Evolutionary conservation across 139 green algal species (phyloP).

Genomic region (Limnomonas spitsbergensis): DNA sequence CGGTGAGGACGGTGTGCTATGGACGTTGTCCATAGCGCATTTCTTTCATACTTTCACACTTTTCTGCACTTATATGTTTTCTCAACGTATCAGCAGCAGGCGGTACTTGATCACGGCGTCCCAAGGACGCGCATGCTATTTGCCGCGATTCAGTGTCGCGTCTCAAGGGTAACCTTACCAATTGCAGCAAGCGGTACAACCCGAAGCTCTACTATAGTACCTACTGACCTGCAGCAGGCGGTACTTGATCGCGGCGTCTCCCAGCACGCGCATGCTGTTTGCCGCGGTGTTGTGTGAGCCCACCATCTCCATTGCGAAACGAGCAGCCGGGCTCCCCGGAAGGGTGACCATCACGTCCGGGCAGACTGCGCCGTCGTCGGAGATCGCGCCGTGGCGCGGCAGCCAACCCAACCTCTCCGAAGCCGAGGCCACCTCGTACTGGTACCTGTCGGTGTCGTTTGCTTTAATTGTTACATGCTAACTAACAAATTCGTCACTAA

Average conservation of each 20-base stretch:
- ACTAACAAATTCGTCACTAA: no score
- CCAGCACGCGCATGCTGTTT: conserved; percentile 46
- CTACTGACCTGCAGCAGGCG: conserved; percentile 41
- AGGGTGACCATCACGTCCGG: background rate
- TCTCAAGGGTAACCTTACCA: no score
- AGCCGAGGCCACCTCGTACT: background rate
- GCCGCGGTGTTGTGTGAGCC: conserved; percentile 40
- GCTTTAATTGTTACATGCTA: background rate
- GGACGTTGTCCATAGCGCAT: no score
- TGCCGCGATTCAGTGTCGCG: conserved; percentile 38
- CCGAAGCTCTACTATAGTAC: background rate
- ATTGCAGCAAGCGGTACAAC: background rate
- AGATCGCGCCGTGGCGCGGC: background rate
- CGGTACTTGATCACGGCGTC: conserved; percentile 52
- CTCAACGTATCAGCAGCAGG: conserved; percentile 45
- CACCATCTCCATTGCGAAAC: conserved; percentile 39
- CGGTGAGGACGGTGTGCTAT: no score
- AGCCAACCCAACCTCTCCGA: background rate
- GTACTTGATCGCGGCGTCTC: conserved; percentile 53
- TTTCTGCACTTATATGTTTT: no score
- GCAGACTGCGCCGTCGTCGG: background rate
- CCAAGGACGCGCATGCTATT: conserved; percentile 45
- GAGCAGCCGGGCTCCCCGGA: background rate
- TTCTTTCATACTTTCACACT: no score
- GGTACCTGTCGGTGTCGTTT: no score